These are phyloP conservation scores for Neurospora tetrasperma DNA, from an alignment of 495 filamentous ascomycete species.

Conservation along the genomic window DNA sequence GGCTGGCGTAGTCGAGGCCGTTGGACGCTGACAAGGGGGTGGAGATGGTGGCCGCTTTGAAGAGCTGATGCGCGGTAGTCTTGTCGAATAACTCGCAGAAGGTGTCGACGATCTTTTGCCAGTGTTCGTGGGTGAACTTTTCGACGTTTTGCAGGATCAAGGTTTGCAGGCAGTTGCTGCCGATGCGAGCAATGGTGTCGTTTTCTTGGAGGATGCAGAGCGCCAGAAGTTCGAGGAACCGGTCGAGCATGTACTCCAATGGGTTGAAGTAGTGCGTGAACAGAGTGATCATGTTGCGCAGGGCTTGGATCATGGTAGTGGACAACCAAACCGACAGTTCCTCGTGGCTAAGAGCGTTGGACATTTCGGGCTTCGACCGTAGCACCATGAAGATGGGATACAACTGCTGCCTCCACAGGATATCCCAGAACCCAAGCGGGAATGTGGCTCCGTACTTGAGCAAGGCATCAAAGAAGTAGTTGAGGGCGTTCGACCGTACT, in stretches of 20 bases:
- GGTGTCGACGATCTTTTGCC: conserved; percentile 84
- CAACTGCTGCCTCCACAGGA: conserved; percentile 89
- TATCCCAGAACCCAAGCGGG: conserved; percentile 94
- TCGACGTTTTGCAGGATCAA: conserved; percentile 90
- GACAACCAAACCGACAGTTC: conserved; percentile 98
- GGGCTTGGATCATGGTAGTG: conserved; percentile 97
- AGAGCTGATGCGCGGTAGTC: conserved; percentile 89
- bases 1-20: conserved; percentile 32
- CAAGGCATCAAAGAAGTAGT: conserved; percentile 90
- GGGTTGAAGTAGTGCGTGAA: conserved; percentile 98
- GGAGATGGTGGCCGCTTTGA: conserved; percentile 65
- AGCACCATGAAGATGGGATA: conserved; percentile 98
- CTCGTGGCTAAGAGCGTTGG: conserved; percentile 84
- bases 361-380: conserved; percentile 91
- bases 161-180: conserved; percentile 94
- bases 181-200: conserved; percentile 94
- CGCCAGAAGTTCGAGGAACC: conserved; percentile 84
- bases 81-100: conserved; percentile 93
- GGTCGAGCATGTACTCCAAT: conserved; percentile 91
- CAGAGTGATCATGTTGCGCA: conserved; percentile 95
- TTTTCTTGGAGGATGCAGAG: conserved; percentile 99
- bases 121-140: conserved; percentile 80
- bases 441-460: conserved; percentile 86
- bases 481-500: conserved; percentile 84
- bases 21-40: conserved; percentile 34